phyloP scores from a whole-genome alignment of 75 land plant species.

The Cunninghamia lanceolata region DNA sequence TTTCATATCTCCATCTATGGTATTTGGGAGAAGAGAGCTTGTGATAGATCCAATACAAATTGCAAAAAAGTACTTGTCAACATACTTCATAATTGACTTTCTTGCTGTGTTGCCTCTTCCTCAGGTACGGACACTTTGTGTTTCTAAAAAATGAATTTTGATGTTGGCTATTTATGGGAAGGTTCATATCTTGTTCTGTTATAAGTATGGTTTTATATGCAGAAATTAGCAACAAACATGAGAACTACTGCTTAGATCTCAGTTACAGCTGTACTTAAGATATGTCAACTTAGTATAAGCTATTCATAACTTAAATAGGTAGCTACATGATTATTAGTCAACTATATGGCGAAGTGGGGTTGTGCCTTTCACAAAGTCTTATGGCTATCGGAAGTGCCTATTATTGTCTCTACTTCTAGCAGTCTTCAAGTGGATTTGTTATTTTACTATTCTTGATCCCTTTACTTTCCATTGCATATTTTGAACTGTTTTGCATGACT shows the following conservation, averaged over 20 bases:
- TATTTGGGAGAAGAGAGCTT: constrained; percentile 89
- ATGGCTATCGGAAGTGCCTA: background rate
- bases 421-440: background rate
- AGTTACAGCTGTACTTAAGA: background rate
- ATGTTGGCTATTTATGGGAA: background rate
- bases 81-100: constrained; percentile 71
- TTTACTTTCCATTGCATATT: background rate
- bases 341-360: background rate
- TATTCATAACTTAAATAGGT: background rate
- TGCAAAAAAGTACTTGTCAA: constrained; percentile 60
- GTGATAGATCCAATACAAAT: constrained; percentile 77
- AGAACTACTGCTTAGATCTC: background rate
- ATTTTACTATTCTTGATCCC: background rate
- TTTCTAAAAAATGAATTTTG: background rate
- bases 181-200: background rate
- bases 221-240: background rate
- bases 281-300: background rate
- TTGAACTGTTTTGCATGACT: background rate
- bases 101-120: constrained; percentile 84
- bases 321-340: background rate
- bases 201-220: background rate
- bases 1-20: constrained; percentile 76
- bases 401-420: background rate
- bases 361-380: background rate
- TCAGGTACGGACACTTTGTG: background rate